Base-by-base conservation (phyloP, 495 filamentous ascomycete genomes). In the Penicillium canariense region DNA sequence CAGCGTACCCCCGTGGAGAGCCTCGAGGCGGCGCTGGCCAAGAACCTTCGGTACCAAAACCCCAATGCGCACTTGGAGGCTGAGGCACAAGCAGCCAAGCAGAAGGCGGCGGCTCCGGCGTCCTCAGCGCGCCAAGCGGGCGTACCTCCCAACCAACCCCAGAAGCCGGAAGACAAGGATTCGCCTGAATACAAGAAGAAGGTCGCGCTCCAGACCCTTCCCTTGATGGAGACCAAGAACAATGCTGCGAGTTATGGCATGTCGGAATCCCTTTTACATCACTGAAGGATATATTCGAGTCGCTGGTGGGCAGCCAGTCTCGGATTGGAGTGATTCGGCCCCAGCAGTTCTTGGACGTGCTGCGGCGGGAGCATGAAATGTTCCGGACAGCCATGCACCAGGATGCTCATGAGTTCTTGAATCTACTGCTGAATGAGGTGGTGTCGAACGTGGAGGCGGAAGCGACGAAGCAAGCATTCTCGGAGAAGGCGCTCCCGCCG, bases 171-270 rank as follows among this genome's bases (percentile, higher is more conserved):
- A 62, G 83, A 82, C 56, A 87, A 86, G 54, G 85, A 96, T 54
- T 87, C 91, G 20, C 88, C 93, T 0, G 94, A 98, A 65, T 95
- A 89, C 70, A 96, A 96, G 72, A 98, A 98, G 78, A 96, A 96
- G 71, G 82, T 90, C 68, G 91, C 91, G 4, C 81, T 97, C 70
- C 78, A 91, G 54, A 87, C 85, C 28, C 89, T 96, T 0, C 94
- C 94, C 2, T 83, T 96, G 35, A 68, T 97, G 55, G 85, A 91
- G 54, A 85, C 87, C 34, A 85, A 88, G 63, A 87, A 92, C 58
- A 93, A 91, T 61, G 79, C 85, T 32, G 75, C 75, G 23, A 84
- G 84, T 14, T 97, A 96, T 65, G 91, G 89, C 60, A 96, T 97
- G 93, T 81, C 87, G 15, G 93, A 97, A 67, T 92, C 90, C 43